Conservation (phyloP, 2,329 filamentous ascomycete species). For the Podosphaera aphanis region DNA sequence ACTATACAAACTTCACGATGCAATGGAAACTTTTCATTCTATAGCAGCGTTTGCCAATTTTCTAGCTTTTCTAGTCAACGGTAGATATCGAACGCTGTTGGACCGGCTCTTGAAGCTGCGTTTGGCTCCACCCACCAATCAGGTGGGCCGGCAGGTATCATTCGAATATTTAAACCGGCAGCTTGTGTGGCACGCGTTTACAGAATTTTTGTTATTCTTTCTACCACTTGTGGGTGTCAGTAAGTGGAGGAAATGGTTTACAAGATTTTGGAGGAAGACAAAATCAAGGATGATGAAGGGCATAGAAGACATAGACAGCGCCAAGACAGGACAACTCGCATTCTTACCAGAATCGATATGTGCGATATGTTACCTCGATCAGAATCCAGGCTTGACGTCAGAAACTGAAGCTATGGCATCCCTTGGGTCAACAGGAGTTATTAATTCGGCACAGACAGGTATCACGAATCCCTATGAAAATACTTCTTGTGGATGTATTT, state of each 20-base stretch:
- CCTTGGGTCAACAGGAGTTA: slow-evolving; percentile 43
- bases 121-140: slow-evolving; percentile 61
- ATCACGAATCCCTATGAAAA: slow-evolving; percentile 92
- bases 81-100: slow-evolving; percentile 71
- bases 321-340: slow-evolving; percentile 47
- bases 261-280: slow-evolving; percentile 62
- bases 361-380: slow-evolving; percentile 88
- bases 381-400: slow-evolving; percentile 47
- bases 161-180: slow-evolving; percentile 97
- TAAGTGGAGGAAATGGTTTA: slow-evolving; percentile 78
- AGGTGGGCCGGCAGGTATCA: slow-evolving; percentile 74
- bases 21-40: slow-evolving; percentile 51
- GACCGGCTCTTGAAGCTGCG: slow-evolving; percentile 69
- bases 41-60: slow-evolving; percentile 67
- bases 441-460: slow-evolving; percentile 75
- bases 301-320: slow-evolving; percentile 25
- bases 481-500: slow-evolving; percentile 70
- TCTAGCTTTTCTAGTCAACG: slow-evolving; percentile 73
- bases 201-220: slow-evolving; percentile 90
- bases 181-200: slow-evolving; percentile 98
- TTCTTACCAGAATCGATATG: slow-evolving; percentile 88
- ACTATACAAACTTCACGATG: slow-evolving; percentile 32
- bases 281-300: slow-evolving; percentile 36
- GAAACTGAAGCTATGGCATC: slow-evolving; percentile 58
- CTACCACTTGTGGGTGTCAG: slow-evolving; percentile 90